These are phyloP conservation scores for Omphalotus olearius DNA, from an alignment of 1,284 basidiomycete species.

Conservation along the genomic window DNA sequence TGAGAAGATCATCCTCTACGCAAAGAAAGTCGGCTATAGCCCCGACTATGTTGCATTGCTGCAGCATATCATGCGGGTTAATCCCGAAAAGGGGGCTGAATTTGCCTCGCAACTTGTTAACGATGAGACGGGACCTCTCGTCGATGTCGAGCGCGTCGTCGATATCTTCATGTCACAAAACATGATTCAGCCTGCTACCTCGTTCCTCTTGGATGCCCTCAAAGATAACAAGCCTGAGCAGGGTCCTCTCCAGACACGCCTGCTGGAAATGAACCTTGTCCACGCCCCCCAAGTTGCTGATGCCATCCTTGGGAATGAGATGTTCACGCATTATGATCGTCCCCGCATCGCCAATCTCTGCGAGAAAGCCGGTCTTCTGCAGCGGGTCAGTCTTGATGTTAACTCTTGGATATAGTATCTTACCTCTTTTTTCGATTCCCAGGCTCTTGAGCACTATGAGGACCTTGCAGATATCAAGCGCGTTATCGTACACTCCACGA, in stretches of 20 bases:
- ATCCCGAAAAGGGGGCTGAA: conserved; percentile 97
- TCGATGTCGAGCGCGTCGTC: conserved; percentile 93
- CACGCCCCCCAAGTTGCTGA: conserved; percentile 99
- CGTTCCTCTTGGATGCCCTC: conserved; percentile 96
- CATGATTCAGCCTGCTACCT: conserved; percentile 99
- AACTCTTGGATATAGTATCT: not conserved
- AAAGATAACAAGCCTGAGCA: conserved; percentile 99
- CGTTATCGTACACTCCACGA: conserved; percentile 90
- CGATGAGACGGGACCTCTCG: conserved; percentile 89
- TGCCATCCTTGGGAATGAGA: conserved; percentile 98
- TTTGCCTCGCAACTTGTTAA: conserved; percentile 96
- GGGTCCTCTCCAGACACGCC: conserved; percentile 91
- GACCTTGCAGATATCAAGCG: conserved; percentile 98
- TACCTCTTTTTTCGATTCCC: conserved; percentile 12
- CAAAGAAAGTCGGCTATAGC: conserved; percentile 94
- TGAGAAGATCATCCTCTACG: conserved; percentile 97
- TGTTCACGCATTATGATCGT: conserved; percentile 97
- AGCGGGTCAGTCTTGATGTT: conserved; percentile 57
- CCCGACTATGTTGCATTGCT: conserved; percentile 96
- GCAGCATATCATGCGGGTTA: conserved; percentile 95
- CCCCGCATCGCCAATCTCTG: conserved; percentile 97
- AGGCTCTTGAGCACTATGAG: conserved; percentile 98
- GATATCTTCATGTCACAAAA: conserved; percentile 99
- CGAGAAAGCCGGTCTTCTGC: conserved; percentile 96
- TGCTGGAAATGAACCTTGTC: conserved; percentile 97